Evolutionary conservation across 192 early-diverging fungal genomes (phyloP).

Genomic region (Tieghemiomyces parasiticus): DNA sequence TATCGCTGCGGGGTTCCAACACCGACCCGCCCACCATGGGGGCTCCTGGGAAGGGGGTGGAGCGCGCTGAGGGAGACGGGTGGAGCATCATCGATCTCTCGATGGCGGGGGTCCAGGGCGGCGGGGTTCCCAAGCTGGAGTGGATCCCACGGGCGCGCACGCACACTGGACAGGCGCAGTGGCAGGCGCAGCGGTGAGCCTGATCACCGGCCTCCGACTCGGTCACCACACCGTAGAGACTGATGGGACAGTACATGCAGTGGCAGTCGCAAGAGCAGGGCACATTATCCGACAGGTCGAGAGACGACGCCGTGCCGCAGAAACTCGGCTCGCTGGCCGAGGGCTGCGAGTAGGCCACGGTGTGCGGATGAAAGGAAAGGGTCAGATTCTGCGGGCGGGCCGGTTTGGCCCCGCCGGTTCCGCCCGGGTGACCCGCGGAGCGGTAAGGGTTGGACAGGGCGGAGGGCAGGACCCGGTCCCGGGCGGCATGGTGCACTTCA

Average conservation of each 20-base stretch:
- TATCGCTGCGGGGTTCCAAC: neutral
- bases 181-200: neutral
- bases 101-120: neutral
- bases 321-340: neutral
- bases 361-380: neutral
- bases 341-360: neutral
- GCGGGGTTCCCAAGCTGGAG: neutral
- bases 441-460: neutral
- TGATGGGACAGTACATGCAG: slow-evolving; percentile 3
- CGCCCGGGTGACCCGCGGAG: too few relatives aligned
- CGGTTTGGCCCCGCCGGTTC: too few relatives aligned
- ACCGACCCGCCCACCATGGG: neutral
- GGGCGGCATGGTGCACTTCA: neutral
- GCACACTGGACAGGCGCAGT: slow-evolving; percentile 3
- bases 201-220: neutral
- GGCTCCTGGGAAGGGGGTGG: neutral
- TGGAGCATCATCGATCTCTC: neutral
- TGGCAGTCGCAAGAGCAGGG: neutral
- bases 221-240: slow-evolving; percentile 1
- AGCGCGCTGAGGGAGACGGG: neutral
- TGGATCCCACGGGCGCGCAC: slow-evolving; percentile 1
- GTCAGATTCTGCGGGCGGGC: neutral
- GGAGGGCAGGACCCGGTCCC: neutral
- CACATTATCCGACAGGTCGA: neutral
- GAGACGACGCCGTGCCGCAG: neutral